phyloP scores from a whole-genome alignment of 2,329 filamentous ascomycete genomes.

The Macroventuria anomochaeta region DNA sequence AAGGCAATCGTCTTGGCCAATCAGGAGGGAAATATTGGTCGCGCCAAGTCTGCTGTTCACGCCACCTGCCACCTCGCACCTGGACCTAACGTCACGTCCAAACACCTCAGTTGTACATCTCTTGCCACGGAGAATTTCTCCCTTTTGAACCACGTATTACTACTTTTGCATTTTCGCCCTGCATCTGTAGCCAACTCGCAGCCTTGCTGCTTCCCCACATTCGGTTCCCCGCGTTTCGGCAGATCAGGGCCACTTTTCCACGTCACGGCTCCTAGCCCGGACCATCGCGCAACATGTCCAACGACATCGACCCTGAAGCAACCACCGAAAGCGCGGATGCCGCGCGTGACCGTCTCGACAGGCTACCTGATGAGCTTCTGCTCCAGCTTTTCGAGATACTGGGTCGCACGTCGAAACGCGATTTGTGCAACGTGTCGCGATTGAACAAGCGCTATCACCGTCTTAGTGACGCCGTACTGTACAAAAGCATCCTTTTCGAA shows the following conservation, averaged over 20 bases:
- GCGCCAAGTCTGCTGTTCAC: constrained; percentile 16
- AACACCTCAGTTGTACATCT: neutral
- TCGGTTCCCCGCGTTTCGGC: constrained; percentile 17
- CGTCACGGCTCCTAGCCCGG: constrained; percentile 5
- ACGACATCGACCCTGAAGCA: constrained; percentile 8
- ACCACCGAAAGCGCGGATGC: constrained; percentile 2
- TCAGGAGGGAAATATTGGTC: neutral
- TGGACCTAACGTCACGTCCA: constrained; percentile 3
- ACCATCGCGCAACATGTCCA: constrained; percentile 6
- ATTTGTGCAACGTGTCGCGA: constrained; percentile 38
- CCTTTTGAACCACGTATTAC: neutral
- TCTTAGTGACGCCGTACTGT: constrained; percentile 41
- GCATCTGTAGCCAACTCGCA: constrained; percentile 21
- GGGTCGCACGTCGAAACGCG: constrained; percentile 33
- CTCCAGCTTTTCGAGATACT: constrained; percentile 40
- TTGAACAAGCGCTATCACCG: constrained; percentile 41
- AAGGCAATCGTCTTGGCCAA: neutral
- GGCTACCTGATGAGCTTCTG: constrained; percentile 41
- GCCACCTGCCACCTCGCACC: constrained; percentile 7
- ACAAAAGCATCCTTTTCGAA: constrained; percentile 42
- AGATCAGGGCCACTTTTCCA: constrained; percentile 12
- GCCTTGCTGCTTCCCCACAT: constrained; percentile 16
- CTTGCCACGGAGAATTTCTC: neutral
- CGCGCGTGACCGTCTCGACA: constrained; percentile 14
- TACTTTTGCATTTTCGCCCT: neutral